phyloP scores from a whole-genome alignment of 352 stramenopile species.

The Globisporangium mamillatum region DNA sequence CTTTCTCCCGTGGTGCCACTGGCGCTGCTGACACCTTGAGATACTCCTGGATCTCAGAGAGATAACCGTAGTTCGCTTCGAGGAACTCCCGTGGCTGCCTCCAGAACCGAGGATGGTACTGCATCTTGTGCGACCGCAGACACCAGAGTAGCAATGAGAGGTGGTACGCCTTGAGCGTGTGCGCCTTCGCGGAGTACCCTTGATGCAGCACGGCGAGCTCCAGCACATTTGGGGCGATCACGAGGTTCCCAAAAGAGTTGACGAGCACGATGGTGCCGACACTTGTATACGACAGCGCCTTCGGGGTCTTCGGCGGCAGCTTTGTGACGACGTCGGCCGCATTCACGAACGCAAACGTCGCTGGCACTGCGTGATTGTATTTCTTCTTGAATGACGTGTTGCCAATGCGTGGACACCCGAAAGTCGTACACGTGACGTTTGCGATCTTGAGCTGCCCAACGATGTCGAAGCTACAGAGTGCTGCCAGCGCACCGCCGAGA shows the following conservation, averaged over 20 bases:
- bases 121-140: conserved; percentile 28
- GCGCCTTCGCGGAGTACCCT: conserved; percentile 37
- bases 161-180: conserved; percentile 38
- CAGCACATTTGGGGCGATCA: conserved; percentile 40
- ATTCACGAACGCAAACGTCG: conserved; percentile 44
- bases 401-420: conserved; percentile 38
- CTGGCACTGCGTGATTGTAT: conserved; percentile 30
- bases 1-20: background rate
- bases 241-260: conserved; percentile 41
- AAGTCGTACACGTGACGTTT: conserved; percentile 40
- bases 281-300: conserved; percentile 33
- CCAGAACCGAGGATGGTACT: conserved; percentile 36
- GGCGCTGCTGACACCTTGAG: background rate
- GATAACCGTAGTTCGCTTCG: conserved; percentile 23
- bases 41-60: conserved; percentile 31
- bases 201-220: conserved; percentile 35
- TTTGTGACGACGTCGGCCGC: conserved; percentile 39
- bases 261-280: conserved; percentile 38
- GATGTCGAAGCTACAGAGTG: conserved; percentile 40
- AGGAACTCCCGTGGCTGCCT: conserved; percentile 29
- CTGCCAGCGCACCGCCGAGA: conserved; percentile 38
- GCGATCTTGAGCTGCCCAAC: conserved; percentile 25
- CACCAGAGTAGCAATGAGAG: conserved; percentile 43
- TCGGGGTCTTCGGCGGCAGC: conserved; percentile 35
- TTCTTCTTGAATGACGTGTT: conserved; percentile 40